A percentile compares a stretch with the other conserved stretches of the same genome.
These are phyloP conservation scores for Alternaria solani DNA, from an alignment of 2,329 filamentous ascomycete species.

Conservation along the genomic window DNA sequence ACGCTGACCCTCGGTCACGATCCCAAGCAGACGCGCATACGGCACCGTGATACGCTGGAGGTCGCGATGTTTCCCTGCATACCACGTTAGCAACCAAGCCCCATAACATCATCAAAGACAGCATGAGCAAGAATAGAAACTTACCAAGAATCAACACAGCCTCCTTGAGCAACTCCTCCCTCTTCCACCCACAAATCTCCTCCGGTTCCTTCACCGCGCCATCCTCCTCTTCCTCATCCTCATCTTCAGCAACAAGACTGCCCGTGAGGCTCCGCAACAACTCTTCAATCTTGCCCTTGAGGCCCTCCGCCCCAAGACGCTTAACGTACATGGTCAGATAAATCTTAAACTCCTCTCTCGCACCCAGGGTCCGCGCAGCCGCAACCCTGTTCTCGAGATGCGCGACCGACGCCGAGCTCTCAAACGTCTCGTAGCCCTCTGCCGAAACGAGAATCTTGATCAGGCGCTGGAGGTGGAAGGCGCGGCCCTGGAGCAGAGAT, in stretches of 20 bases:
- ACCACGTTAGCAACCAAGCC: neutral
- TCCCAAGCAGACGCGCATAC: constrained; percentile 72
- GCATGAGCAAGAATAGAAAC: neutral
- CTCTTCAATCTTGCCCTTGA: constrained; percentile 90
- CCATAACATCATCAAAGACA: neutral
- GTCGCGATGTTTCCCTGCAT: constrained; percentile 90
- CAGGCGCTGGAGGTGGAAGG: constrained; percentile 88
- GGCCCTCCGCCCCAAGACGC: constrained; percentile 87
- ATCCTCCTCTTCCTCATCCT: constrained; percentile 62
- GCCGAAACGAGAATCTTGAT: constrained; percentile 88
- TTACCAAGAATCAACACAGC: constrained; percentile 90
- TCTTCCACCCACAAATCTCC: constrained; percentile 89
- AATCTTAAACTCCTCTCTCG: constrained; percentile 89
- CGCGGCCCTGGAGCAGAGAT: constrained; percentile 87
- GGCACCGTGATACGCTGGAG: constrained; percentile 94
- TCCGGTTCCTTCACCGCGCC: constrained; percentile 63
- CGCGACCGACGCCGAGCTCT: constrained; percentile 88
- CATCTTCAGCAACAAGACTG: constrained; percentile 67
- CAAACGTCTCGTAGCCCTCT: constrained; percentile 91
- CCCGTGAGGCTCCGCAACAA: constrained; percentile 83
- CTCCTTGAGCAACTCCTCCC: constrained; percentile 85
- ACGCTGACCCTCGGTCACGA: constrained; percentile 40
- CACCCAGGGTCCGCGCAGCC: constrained; percentile 82
- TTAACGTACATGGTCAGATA: constrained; percentile 99
- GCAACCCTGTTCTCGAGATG: constrained; percentile 95